Conservation (phyloP, 2,329 filamentous ascomycete genomes). For the Penicillium verrucosum region DNA sequence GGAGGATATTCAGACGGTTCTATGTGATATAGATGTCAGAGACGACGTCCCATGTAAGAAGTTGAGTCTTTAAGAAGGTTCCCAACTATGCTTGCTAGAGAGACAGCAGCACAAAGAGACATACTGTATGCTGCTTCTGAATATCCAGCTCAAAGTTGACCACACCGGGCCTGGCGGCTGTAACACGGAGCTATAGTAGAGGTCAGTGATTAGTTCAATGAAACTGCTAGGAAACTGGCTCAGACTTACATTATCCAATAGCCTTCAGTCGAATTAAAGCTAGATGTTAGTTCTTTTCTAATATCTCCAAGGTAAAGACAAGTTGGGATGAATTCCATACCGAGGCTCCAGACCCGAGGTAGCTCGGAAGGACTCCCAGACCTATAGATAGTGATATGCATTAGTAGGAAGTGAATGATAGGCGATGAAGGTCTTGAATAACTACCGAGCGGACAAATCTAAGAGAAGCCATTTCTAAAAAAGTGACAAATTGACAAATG, state of each 20-base stretch:
- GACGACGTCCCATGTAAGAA: neutral
- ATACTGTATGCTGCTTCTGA: constrained; percentile 62
- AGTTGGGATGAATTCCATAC: constrained; percentile 47
- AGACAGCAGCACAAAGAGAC: constrained; percentile 8
- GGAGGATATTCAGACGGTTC: constrained; percentile 64
- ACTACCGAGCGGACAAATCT: constrained; percentile 65
- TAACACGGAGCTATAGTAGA: constrained; percentile 55
- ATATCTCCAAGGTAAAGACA: neutral
- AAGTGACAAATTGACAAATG: neutral
- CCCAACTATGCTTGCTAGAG: neutral
- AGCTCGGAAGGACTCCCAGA: constrained; percentile 78
- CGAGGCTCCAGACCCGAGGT: constrained; percentile 86
- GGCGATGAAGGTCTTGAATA: neutral
- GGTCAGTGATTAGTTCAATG: constrained; percentile 1
- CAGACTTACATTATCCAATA: constrained; percentile 42
- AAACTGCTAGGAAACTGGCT: neutral
- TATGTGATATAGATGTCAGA: constrained; percentile 27
- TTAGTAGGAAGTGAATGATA: constrained; percentile 14
- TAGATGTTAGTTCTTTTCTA: constrained; percentile 6
- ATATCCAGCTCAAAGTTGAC: constrained; percentile 66
- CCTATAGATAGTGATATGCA: constrained; percentile 48
- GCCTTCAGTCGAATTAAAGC: constrained; percentile 13
- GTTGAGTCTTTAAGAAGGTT: neutral
- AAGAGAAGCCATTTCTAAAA: constrained; percentile 49
- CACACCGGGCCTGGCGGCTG: constrained; percentile 57